Evolutionary conservation across 83 land plant genomes (phyloP).

Genomic region (Larix sibirica): DNA sequence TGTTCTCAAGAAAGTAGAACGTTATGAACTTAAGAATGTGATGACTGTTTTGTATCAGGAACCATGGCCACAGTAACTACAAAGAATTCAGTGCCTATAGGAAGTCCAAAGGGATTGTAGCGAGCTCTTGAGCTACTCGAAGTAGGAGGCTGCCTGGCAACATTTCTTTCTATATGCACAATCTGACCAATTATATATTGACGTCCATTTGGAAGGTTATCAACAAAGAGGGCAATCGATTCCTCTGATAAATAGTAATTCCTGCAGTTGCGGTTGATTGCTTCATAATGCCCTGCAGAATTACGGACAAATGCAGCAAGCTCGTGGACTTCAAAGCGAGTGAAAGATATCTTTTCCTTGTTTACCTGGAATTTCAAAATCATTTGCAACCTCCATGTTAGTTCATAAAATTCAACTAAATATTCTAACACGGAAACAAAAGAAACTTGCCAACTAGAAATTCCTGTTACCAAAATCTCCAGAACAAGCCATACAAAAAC

Average conservation of each 20-base stretch:
- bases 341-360: slow-evolving; percentile 92
- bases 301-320: slow-evolving; percentile 91
- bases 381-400: background rate
- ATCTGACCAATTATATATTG: slow-evolving; percentile 92
- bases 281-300: slow-evolving; percentile 85
- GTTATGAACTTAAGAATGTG: slow-evolving; percentile 28
- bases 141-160: slow-evolving; percentile 47
- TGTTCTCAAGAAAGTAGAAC: too few species aligned
- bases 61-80: slow-evolving; percentile 95
- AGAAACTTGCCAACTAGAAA: background rate
- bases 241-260: slow-evolving; percentile 91
- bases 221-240: slow-evolving; percentile 93
- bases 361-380: slow-evolving; percentile 64
- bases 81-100: slow-evolving; percentile 85
- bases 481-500: too few species aligned
- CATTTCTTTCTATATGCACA: slow-evolving; percentile 89
- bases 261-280: slow-evolving; percentile 79
- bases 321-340: slow-evolving; percentile 91
- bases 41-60: slow-evolving; percentile 72
- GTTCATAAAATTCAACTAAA: background rate
- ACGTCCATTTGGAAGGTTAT: slow-evolving; percentile 57
- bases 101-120: slow-evolving; percentile 81
- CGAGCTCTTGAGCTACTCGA: slow-evolving; percentile 30
- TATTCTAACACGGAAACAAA: background rate
- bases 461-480: background rate